Evolutionary conservation across 371 early-diverging fungal species (phyloP).

Genomic region (Batrachochytrium dendrobatidis): DNA sequence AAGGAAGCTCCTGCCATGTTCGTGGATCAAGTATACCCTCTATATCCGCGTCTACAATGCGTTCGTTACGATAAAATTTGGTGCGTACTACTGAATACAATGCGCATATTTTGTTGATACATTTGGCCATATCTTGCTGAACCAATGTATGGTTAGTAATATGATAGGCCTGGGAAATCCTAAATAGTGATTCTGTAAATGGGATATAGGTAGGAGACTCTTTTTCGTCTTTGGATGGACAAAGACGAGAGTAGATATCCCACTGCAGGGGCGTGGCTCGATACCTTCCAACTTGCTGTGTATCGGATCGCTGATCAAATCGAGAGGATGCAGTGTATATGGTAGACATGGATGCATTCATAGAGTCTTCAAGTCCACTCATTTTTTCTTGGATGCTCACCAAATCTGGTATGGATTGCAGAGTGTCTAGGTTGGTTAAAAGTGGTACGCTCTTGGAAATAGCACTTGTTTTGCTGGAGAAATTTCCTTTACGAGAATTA

Average conservation of each 20-base stretch:
- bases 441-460: too few species aligned
- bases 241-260: constrained; percentile 17
- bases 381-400: too few species aligned
- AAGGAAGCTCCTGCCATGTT: constrained; percentile 11
- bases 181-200: constrained; percentile 14
- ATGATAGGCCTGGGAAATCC: constrained; percentile 20
- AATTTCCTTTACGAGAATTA: too few species aligned
- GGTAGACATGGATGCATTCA: too few species aligned
- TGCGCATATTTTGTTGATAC: constrained; percentile 18
- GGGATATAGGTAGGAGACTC: constrained; percentile 8
- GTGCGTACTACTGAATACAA: constrained; percentile 31
- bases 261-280: constrained; percentile 36
- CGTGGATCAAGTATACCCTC: constrained; percentile 30
- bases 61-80: constrained; percentile 32
- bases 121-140: background rate
- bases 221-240: constrained; percentile 24
- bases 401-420: too few species aligned
- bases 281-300: constrained; percentile 9
- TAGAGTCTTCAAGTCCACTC: too few species aligned
- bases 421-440: too few species aligned
- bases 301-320: constrained; percentile 1
- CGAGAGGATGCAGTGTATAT: background rate
- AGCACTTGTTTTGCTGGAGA: too few species aligned
- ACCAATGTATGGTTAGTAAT: background rate
- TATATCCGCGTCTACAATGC: constrained; percentile 44